Conservation (phyloP, 495 filamentous ascomycete genomes). For the Usnea hakonensis region DNA sequence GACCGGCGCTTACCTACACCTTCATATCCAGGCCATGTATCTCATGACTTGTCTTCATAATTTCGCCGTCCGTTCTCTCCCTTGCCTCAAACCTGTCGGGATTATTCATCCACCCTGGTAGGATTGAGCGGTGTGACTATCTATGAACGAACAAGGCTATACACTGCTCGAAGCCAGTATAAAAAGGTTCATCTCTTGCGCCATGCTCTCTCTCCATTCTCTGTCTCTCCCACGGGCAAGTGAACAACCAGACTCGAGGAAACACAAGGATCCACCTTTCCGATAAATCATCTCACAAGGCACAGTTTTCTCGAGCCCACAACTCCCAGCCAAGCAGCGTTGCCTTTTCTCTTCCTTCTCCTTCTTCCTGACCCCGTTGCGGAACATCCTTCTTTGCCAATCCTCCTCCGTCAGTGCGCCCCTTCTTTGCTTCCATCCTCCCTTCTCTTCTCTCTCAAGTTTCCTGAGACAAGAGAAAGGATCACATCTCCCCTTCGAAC, state of each 20-base stretch:
- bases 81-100: too few species aligned
- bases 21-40: too few species aligned
- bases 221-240: too few species aligned
- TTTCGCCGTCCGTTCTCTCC: neutral
- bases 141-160: neutral
- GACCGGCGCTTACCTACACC: too few species aligned
- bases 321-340: too few species aligned
- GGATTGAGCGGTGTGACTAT: neutral
- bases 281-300: too few species aligned
- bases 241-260: neutral
- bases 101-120: neutral
- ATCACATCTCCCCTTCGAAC: neutral
- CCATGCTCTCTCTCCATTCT: neutral
- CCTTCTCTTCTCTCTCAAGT: neutral
- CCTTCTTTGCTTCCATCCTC: neutral
- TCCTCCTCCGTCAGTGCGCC: neutral
- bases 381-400: too few species aligned
- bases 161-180: too few species aligned
- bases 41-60: neutral
- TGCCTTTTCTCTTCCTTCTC: too few species aligned
- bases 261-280: neutral
- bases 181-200: neutral
- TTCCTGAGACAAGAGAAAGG: neutral
- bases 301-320: too few species aligned
- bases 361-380: too few species aligned